Base-by-base conservation (phyloP, 495 filamentous ascomycete species). In the Cetradonia linearis region DNA sequence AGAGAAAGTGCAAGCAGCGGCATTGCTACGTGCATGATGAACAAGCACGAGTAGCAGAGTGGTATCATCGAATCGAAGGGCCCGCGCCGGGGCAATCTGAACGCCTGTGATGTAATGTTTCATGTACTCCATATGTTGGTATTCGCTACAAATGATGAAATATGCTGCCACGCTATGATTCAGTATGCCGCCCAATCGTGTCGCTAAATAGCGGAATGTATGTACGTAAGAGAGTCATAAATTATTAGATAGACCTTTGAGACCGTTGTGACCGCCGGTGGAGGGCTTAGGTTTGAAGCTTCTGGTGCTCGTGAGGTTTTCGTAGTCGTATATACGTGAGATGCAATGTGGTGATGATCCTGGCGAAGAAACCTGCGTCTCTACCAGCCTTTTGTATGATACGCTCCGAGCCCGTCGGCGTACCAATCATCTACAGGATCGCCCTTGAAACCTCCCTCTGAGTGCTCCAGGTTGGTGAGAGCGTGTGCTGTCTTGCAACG, bases 401-500 rank as follows among this genome's bases (percentile, higher is more conserved):
- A 88, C 62, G 86, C 85, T 70, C 80, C 78, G 14, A 84, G 77
- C 27, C 82, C 84, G 62, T 78, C 79, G 65, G 83, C 79, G 59
- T 82, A 83, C 69, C 81, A 86, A 58, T 85, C 78, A 66, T 83
- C 86, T 73, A 73, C 84, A 14, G 81, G 83, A 40, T 78, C 83
- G 64, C 79, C 84, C 70, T 79, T 82, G 27, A 75, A 70, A 9
- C 72, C 63, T 48, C 80, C 78, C 58, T 77, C 79, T 55, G 58
- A 63, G 38, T 91, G 83, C 68, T 87, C 82, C 10, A 95, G 77
- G 68, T 91, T 89, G 49, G 86, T 86, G 58, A 95, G 79, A 65
- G 95, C 89, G 62, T 93, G 87, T 11, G 93, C 85, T 6, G 93
- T 97, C 70, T 96, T 93, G 62, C 89, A 78, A 40, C 94, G 83